Conservation (phyloP, 2,329 filamentous ascomycete genomes). For the Aspergillus novofumigatus region DNA sequence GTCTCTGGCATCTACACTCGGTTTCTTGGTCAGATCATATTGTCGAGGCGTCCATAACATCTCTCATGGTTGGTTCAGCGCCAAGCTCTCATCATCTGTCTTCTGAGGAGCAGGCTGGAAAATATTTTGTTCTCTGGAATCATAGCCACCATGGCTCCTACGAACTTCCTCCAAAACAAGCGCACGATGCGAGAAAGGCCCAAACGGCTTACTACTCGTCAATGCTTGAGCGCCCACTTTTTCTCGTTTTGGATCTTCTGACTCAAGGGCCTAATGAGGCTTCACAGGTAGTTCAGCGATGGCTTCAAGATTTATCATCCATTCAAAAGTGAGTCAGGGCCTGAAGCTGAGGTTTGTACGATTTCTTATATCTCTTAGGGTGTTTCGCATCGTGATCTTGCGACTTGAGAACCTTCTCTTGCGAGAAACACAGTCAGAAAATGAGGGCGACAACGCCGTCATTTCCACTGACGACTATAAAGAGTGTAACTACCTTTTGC, state of each 20-base stretch:
- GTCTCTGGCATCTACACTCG: slow-evolving; percentile 79
- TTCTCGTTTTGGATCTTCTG: slow-evolving; percentile 76
- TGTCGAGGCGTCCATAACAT: slow-evolving; percentile 73
- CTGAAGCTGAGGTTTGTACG: not conserved
- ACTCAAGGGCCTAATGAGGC: slow-evolving; percentile 67
- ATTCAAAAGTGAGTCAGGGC: slow-evolving; percentile 45
- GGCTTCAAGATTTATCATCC: slow-evolving; percentile 62
- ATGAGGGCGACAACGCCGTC: slow-evolving; percentile 44
- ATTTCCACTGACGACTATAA: slow-evolving; percentile 61
- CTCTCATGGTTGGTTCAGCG: slow-evolving; percentile 58
- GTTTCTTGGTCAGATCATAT: slow-evolving; percentile 65
- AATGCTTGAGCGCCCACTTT: slow-evolving; percentile 75
- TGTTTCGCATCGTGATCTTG: slow-evolving; percentile 35
- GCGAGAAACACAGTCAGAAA: slow-evolving; percentile 16
- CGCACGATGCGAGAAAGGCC: slow-evolving; percentile 24
- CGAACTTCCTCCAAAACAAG: slow-evolving; percentile 33
- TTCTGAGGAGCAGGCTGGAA: slow-evolving; percentile 33
- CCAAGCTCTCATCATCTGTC: slow-evolving; percentile 24
- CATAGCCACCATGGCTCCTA: slow-evolving; percentile 39
- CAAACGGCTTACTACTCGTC: slow-evolving; percentile 40
- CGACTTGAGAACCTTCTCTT: slow-evolving; percentile 32
- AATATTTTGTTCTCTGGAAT: slow-evolving; percentile 41
- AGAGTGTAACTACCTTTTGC: slow-evolving; percentile 73
- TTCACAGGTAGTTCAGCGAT: slow-evolving; percentile 72
- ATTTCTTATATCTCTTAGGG: slow-evolving; percentile 21